A percentile compares a stretch with the other conserved stretches of the same genome.
These are phyloP conservation scores for Cerrena zonata DNA, from an alignment of 1,284 basidiomycete species.

Conservation along the genomic window DNA sequence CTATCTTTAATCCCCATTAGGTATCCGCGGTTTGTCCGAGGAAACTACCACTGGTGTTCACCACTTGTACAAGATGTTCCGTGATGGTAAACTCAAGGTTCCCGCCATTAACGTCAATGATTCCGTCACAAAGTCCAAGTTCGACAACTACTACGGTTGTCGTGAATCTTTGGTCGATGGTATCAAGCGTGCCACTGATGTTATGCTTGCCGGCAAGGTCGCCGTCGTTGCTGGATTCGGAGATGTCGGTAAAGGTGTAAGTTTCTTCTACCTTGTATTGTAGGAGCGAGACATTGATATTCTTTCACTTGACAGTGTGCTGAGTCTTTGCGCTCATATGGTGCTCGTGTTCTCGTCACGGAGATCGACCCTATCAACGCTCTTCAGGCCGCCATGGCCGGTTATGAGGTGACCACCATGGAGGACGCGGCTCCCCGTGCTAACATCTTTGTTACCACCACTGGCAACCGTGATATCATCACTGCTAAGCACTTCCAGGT, in stretches of 20 bases:
- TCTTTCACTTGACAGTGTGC: slow-evolving; percentile 64
- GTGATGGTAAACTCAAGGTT: slow-evolving; percentile 92
- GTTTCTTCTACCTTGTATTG: slow-evolving; percentile 31
- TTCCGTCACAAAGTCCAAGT: slow-evolving; percentile 99
- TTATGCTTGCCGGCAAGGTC: slow-evolving; percentile 99
- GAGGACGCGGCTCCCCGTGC: slow-evolving; percentile 86
- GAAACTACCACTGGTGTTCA: slow-evolving; percentile 99
- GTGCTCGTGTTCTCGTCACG: slow-evolving; percentile 91
- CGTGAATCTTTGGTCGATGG: slow-evolving; percentile 99
- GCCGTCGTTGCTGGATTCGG: slow-evolving; percentile 98
- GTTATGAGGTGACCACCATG: slow-evolving; percentile 98
- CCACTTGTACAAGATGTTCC: slow-evolving; percentile 96
- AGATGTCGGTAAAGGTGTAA: slow-evolving; percentile 97
- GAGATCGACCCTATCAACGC: slow-evolving; percentile 99
- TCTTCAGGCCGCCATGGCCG: slow-evolving; percentile 98
- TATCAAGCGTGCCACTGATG: slow-evolving; percentile 99
- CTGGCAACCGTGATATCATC: slow-evolving; percentile 98
- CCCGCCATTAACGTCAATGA: slow-evolving; percentile 99
- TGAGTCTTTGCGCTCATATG: slow-evolving; percentile 94
- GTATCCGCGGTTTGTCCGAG: slow-evolving; percentile 91
- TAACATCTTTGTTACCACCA: slow-evolving; percentile 97
- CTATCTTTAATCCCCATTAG: slow-evolving; percentile 32
- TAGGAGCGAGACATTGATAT: slow-evolving; percentile 7
- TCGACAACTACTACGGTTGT: slow-evolving; percentile 95
- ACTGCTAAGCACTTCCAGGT: slow-evolving; percentile 84